Base-by-base conservation (phyloP, 2,329 filamentous ascomycete species). In the Fonsecaea pedrosoi region DNA sequence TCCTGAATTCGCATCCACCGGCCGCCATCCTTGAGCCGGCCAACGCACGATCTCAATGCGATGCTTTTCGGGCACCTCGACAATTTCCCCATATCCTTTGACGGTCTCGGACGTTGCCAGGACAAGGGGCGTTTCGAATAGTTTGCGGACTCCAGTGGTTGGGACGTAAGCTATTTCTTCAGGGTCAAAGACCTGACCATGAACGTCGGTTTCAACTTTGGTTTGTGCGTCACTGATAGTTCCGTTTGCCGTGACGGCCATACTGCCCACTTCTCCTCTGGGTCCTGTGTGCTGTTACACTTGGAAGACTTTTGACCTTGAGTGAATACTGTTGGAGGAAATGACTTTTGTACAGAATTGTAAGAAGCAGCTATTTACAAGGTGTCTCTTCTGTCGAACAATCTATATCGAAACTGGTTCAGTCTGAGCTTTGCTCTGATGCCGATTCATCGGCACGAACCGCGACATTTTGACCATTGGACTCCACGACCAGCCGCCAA, bases 41-140 rank as follows among this genome's bases (percentile, higher is more conserved):
- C 65, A 67, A 13, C 55, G 65, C 37, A 63, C 60, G 48, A 67
- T 67, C 32, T 67, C 65, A n/a, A 67, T 67, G 15, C 40, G 54
- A 32, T 58, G 60, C 35, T 37, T 60, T 18, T 67, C 61, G 4
- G 65, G 61, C 35, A 53, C 60, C 1, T 60, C 50, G 21, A 68
- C 62, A 35, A 68, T 64, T n/a, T 64, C 50, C 30, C 65, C 65
- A 21, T 68, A 68, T 4, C 57, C 62, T 32, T 63, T 60, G 65
- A 67, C 35, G 42, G 25, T 60, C 50, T 67, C 65, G 30, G 65
- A 21, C 30, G 60, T 67, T 10, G 65, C 65, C 40, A 37, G 34
- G 15, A 67, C 38, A 13, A 67, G 38, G 1, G 65, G 54, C 15
- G 42, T 34, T 37, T 55, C 54, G 38, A 67, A 67, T 8, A 62